Percentiles rank a stretch among this genome's conserved stretches.
phyloP scores from a whole-genome alignment of 2,329 filamentous ascomycete species.

The Pseudogymnoascus sp. region DNA sequence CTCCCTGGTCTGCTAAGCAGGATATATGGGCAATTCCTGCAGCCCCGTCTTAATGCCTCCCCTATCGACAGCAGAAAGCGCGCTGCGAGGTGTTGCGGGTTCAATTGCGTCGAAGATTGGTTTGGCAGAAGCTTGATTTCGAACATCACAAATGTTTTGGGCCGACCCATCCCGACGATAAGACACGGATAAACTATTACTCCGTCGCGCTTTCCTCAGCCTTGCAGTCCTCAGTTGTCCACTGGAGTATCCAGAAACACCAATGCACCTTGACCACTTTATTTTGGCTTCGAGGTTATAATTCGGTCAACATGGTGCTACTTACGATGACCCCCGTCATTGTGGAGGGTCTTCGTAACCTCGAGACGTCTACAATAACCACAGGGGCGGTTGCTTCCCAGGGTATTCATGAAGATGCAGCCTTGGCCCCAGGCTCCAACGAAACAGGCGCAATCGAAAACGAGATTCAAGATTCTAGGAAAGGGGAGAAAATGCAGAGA shows the following conservation, averaged over 20 bases:
- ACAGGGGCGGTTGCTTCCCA: not conserved
- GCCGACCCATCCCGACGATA: constrained; percentile 8
- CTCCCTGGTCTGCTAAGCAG: constrained; percentile 16
- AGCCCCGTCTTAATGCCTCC: constrained; percentile 5
- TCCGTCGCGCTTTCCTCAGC: constrained; percentile 8
- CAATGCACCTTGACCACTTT: not conserved
- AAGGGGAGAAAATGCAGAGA: not conserved
- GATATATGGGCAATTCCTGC: constrained; percentile 6
- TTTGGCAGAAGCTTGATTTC: constrained; percentile 9
- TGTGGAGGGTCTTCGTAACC: constrained; percentile 50
- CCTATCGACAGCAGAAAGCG: not conserved
- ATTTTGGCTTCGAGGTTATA: not conserved
- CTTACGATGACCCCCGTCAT: constrained; percentile 69
- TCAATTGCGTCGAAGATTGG: not conserved
- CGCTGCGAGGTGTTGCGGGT: constrained; percentile 2
- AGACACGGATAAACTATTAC: constrained; percentile 6
- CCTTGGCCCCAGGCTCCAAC: constrained; percentile 7
- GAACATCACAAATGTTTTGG: constrained; percentile 10
- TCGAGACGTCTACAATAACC: constrained; percentile 22
- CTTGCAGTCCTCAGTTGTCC: not conserved
- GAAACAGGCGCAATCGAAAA: not conserved
- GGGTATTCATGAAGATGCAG: constrained; percentile 11
- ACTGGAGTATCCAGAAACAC: not conserved
- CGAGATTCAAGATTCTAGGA: not conserved
- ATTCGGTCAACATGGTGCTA: constrained; percentile 54